Base-by-base conservation (phyloP, 2,329 filamentous ascomycete genomes). In the Ophiostoma ips region DNA sequence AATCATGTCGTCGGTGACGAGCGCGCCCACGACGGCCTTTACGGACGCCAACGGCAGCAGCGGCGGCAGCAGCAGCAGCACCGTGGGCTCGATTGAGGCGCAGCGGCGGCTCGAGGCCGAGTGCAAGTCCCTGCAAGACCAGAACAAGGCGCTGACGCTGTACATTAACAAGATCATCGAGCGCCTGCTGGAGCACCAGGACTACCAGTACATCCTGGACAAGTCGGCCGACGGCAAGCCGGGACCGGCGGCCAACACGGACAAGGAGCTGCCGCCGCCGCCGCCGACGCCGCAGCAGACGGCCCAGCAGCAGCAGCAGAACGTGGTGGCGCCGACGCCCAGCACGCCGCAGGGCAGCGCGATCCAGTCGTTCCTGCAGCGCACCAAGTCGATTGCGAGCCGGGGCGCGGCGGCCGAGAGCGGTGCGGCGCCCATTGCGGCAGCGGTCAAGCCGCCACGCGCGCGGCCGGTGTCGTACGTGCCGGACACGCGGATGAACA, bases 151-250 rank as follows among this genome's bases (percentile, higher is more conserved):
- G 30, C 73, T 98, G 58, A 94, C 88, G 21, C 73, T 96, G 56
- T 98, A 98, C 70, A 95, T 98, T 71, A 95, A 96, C 76, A 94
- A 92, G 70, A 96, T 98, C 64, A 95, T 98, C 63, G 92, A 92
- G 64, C 84, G 92, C 51, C 78, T 98, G 41, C 76, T 98, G 55
- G 85, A 94, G 62, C 86, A 95, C 66, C 85, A 94, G 61, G 89
- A 94, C 58, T 96, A 95, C 58, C 90, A 98, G 68, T 81, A 87
- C 55, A 94, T 96, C 53, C 73, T 95, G 37, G 87, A 94, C 63
- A 84, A 87, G 64, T 85, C 83, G 9, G 77, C 78, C 48, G 77
- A 83, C 50, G 69, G 71, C 58, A 67, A 84, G 1, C 21, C 51
- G 41, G 48, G 44, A 64, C 53, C 33, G 33, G 10, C 33, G 4